Conservation (phyloP, 176 grass and related monocot species). For the Bonia amplexicaulis region DNA sequence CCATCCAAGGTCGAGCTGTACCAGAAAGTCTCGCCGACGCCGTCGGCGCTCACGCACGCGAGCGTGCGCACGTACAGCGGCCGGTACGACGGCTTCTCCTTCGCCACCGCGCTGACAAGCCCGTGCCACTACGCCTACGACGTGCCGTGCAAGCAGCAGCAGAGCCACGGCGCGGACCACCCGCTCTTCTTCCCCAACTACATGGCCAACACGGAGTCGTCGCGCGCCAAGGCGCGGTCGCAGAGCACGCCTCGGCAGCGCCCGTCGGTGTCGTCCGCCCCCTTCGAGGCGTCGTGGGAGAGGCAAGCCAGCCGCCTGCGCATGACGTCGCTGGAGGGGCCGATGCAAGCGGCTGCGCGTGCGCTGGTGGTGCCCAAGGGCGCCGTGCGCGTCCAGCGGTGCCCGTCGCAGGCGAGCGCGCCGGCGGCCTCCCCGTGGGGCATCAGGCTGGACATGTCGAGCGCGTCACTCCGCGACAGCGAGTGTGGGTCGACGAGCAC, state of each 20-base stretch:
- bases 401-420: constrained; percentile 42
- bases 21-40: constrained; percentile 51
- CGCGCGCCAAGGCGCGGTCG: constrained; percentile 66
- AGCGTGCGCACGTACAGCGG: constrained; percentile 60
- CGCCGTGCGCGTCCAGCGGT: constrained; percentile 35
- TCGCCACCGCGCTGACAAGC: constrained; percentile 55
- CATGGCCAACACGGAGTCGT: constrained; percentile 86
- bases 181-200: constrained; percentile 60
- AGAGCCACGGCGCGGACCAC: constrained; percentile 25
- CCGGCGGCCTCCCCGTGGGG: constrained; percentile 53
- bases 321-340: constrained; percentile 54
- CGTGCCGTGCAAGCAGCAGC: neutral
- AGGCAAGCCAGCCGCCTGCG: constrained; percentile 39
- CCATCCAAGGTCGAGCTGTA: constrained; percentile 44
- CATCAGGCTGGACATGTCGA: constrained; percentile 58
- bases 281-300: constrained; percentile 26
- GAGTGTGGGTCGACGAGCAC: constrained; percentile 87
- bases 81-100: constrained; percentile 69
- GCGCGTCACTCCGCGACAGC: constrained; percentile 59
- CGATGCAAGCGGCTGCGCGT: neutral
- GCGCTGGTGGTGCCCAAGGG: neutral
- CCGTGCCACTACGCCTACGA: constrained; percentile 9
- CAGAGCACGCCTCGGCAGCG: constrained; percentile 74
- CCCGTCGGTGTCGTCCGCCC: constrained; percentile 35
- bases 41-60: constrained; percentile 57